Percentiles rank a stretch among this genome's conserved stretches.
Evolutionary conservation across 192 early-diverging fungal species (phyloP).

Genomic region (Backusella luteola): DNA sequence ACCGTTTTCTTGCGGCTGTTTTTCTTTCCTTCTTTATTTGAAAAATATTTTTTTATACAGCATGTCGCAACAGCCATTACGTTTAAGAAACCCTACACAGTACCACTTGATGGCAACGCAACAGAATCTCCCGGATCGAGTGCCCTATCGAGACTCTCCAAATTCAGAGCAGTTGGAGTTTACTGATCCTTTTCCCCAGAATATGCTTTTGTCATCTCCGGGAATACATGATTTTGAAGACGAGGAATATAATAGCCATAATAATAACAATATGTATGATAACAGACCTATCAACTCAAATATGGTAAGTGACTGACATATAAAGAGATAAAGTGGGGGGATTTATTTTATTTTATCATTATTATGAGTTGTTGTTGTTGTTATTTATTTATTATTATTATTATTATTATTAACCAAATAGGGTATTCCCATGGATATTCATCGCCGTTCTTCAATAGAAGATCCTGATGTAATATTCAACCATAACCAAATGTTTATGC

Average conservation of each 20-base stretch:
- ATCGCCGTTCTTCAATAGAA: constrained; percentile 4
- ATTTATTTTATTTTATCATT: neutral
- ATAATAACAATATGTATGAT: neutral
- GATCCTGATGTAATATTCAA: neutral
- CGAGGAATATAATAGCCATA: neutral
- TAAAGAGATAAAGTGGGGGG: neutral
- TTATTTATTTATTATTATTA: neutral
- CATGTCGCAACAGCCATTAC: neutral
- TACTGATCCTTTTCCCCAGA: neutral
- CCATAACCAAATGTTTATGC: neutral
- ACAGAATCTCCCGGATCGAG: neutral
- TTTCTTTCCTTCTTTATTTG: neutral
- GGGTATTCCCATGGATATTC: constrained; percentile 8
- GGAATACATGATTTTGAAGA: neutral
- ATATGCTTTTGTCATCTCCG: constrained; percentile 5
- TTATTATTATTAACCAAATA: neutral
- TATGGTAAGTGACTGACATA: neutral
- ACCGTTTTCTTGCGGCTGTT: neutral
- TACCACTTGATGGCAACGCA: constrained; percentile 13
- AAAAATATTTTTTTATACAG: neutral
- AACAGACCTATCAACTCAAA: neutral
- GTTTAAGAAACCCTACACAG: constrained; percentile 11
- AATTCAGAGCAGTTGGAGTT: neutral
- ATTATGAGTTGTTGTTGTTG: neutral
- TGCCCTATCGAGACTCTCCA: neutral